phyloP scores from a whole-genome alignment of 2,329 filamentous ascomycete species.

The Trematosphaeria pertusa region DNA sequence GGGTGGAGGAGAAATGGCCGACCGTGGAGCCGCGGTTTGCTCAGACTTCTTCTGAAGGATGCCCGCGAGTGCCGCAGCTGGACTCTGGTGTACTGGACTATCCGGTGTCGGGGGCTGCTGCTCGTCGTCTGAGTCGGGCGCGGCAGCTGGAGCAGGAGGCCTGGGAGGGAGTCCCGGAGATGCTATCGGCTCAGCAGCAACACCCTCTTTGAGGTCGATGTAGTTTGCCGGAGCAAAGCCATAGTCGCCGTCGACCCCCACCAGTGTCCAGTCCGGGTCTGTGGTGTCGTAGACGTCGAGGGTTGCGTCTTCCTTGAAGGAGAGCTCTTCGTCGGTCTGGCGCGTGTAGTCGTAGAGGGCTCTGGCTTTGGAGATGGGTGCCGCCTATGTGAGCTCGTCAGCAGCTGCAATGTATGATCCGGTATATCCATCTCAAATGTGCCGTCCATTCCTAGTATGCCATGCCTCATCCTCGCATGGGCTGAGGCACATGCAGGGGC shows the following conservation, averaged over 20 bases:
- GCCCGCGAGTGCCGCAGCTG: slow-evolving; percentile 65
- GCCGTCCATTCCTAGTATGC: too few relatives aligned
- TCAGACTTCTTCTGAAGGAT: slow-evolving; percentile 59
- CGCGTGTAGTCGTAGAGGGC: slow-evolving; percentile 98
- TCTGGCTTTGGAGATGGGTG: slow-evolving; percentile 73
- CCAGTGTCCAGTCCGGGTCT: slow-evolving; percentile 96
- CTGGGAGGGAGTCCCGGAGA: slow-evolving; percentile 54
- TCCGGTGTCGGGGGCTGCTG: slow-evolving; percentile 52
- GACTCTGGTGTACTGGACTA: slow-evolving; percentile 57
- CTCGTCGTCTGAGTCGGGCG: slow-evolving; percentile 54
- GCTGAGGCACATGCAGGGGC: slow-evolving; percentile 2
- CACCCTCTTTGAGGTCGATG: slow-evolving; percentile 72
- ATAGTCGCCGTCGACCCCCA: slow-evolving; percentile 82
- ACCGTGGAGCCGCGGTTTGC: slow-evolving; percentile 35
- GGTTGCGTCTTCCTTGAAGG: slow-evolving; percentile 86
- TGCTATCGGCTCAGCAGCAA: slow-evolving; percentile 50
- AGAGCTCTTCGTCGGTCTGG: slow-evolving; percentile 97
- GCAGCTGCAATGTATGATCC: slow-evolving; percentile 9
- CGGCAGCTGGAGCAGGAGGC: slow-evolving; percentile 45
- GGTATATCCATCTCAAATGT: too few relatives aligned
- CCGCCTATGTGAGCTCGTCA: slow-evolving; percentile 58
- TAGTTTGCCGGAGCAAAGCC: slow-evolving; percentile 97
- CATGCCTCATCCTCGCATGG: slow-evolving; percentile 2
- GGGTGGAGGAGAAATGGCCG: slow-evolving; percentile 58
- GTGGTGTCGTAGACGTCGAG: slow-evolving; percentile 87